phyloP scores from a whole-genome alignment of 129 eudicot species.

The Rutidosis leptorrhynchoides region DNA sequence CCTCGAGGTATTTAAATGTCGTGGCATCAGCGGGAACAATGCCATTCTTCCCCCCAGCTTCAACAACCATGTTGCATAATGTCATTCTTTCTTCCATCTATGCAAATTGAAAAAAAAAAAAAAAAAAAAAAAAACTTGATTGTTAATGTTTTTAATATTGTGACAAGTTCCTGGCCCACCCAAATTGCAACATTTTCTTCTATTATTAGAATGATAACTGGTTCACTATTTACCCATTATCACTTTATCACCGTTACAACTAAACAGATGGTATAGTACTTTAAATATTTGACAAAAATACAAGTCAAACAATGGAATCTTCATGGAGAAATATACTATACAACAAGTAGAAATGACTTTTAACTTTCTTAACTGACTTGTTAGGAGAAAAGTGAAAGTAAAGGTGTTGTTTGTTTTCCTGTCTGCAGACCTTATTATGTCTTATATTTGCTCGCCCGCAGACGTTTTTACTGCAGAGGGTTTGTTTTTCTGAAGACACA shows the following conservation, averaged over 20 bases:
- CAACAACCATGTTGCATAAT: conserved; percentile 97
- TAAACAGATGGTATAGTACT: not conserved
- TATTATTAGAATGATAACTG: not conserved
- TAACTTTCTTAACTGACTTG: conserved; percentile 2
- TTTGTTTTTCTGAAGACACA: too few relatives aligned
- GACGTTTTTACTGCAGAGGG: too few relatives aligned
- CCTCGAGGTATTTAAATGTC: conserved; percentile 85
- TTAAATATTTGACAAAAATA: not conserved
- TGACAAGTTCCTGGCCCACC: not conserved
- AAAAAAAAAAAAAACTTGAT: not conserved
- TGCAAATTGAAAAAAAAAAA: conserved; percentile 1
- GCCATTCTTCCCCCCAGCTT: conserved; percentile 99
- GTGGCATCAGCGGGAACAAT: conserved; percentile 92
- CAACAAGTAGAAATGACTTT: not conserved
- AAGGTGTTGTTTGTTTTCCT: too few relatives aligned
- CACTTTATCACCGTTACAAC: not conserved
- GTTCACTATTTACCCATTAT: not conserved
- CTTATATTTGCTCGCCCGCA: too few relatives aligned
- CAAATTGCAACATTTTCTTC: not conserved
- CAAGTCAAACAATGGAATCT: not conserved
- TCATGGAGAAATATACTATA: not conserved
- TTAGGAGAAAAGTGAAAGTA: not conserved
- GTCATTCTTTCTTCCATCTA: conserved; percentile 99
- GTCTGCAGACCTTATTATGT: too few relatives aligned
- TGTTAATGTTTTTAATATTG: not conserved